A percentile compares a stretch with the other conserved stretches of the same genome.
These are phyloP conservation scores for Neurospora sp. DNA, from an alignment of 495 filamentous ascomycete species.

Conservation along the genomic window DNA sequence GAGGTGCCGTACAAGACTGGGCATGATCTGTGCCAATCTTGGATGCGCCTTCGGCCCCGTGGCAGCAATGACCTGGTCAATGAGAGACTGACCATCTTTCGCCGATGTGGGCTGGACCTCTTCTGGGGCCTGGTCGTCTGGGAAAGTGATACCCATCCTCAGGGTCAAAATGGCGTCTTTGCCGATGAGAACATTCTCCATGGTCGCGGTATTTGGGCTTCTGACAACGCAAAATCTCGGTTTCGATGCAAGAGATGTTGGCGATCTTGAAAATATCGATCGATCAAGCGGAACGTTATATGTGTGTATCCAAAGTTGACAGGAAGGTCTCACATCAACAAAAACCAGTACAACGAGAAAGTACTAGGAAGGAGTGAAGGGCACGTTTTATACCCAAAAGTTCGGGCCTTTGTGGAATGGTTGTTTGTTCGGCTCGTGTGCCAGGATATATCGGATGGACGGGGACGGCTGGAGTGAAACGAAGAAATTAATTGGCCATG, in stretches of 20 bases:
- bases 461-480: background rate
- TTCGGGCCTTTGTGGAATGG: background rate
- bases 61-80: slow-evolving; percentile 56
- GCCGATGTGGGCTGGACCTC: background rate
- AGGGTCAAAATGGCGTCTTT: background rate
- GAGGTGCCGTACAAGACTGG: slow-evolving; percentile 43
- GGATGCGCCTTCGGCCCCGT: slow-evolving; percentile 57
- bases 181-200: background rate
- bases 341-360: background rate
- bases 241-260: background rate
- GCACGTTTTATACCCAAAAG: background rate
- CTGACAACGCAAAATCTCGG: background rate
- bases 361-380: background rate
- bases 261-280: background rate
- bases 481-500: background rate
- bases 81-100: slow-evolving; percentile 49
- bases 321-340: background rate
- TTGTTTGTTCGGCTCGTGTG: background rate
- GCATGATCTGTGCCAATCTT: slow-evolving; percentile 42
- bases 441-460: background rate
- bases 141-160: background rate
- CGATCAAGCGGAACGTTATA: background rate
- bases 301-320: background rate
- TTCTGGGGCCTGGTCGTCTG: background rate
- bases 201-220: background rate